phyloP scores from a whole-genome alignment of 2,329 filamentous ascomycete genomes.

The Herpotrichia juniperi region DNA sequence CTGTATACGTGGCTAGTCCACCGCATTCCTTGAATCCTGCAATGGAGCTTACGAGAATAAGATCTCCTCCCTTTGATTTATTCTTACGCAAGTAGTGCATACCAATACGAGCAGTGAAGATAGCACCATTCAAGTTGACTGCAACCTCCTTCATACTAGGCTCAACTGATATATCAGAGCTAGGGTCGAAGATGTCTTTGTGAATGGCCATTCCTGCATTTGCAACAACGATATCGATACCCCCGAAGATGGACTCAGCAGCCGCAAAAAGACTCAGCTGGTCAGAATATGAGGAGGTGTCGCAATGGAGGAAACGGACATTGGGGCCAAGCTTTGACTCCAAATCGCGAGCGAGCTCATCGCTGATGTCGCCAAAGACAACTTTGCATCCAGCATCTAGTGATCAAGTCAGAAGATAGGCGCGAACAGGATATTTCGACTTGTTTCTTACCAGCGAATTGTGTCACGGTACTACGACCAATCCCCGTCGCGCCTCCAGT shows the following conservation, averaged over 20 bases:
- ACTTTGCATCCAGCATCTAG: slow-evolving; percentile 26
- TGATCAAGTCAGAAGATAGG: slow-evolving; percentile 1
- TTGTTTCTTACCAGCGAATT: slow-evolving; percentile 19
- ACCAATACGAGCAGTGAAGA: slow-evolving; percentile 27
- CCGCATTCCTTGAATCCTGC: slow-evolving; percentile 29
- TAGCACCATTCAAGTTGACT: slow-evolving; percentile 26
- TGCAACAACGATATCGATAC: slow-evolving; percentile 22
- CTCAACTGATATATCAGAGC: slow-evolving; percentile 17
- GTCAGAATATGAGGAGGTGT: slow-evolving; percentile 21
- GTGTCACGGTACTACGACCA: slow-evolving; percentile 21
- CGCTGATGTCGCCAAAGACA: slow-evolving; percentile 26
- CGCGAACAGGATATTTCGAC: background rate
- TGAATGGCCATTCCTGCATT: slow-evolving; percentile 24
- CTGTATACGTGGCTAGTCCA: slow-evolving; percentile 25
- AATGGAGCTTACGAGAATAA: slow-evolving; percentile 26
- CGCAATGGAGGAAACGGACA: slow-evolving; percentile 21
- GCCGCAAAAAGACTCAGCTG: slow-evolving; percentile 20
- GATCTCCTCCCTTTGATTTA: slow-evolving; percentile 11
- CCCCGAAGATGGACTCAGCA: slow-evolving; percentile 16
- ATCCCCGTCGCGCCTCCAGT: slow-evolving; percentile 30
- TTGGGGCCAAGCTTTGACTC: slow-evolving; percentile 13
- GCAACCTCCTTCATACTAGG: slow-evolving; percentile 25
- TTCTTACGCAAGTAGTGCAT: slow-evolving; percentile 27
- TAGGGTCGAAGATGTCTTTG: slow-evolving; percentile 20
- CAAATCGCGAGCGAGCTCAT: slow-evolving; percentile 14